Evolutionary conservation across 2,329 filamentous ascomycete species (phyloP).

Genomic region (Fusarium sp.): DNA sequence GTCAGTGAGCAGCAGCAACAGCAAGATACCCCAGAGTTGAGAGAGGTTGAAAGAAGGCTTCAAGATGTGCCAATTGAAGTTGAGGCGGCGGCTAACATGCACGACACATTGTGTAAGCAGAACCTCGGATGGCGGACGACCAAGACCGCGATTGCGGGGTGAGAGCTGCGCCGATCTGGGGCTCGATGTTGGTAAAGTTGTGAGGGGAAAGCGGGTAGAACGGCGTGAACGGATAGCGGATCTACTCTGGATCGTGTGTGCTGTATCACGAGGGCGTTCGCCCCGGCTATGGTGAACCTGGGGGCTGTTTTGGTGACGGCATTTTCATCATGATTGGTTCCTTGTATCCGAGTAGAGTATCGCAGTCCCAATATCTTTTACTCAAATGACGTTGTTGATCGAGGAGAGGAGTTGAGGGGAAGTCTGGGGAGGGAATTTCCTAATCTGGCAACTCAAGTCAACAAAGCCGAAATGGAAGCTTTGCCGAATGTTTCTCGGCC

Average conservation of each 20-base stretch:
- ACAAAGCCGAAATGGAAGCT: neutral
- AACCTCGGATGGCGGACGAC: constrained; percentile 38
- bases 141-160: constrained; percentile 39
- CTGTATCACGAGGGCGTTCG: neutral
- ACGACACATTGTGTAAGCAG: constrained; percentile 10
- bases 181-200: constrained; percentile 24
- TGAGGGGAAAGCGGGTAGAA: constrained; percentile 35
- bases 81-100: constrained; percentile 23
- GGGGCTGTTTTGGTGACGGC: neutral
- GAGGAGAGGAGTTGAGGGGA: neutral
- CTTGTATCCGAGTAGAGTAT: neutral
- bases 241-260: constrained; percentile 5
- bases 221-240: constrained; percentile 4
- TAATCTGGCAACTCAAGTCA: neutral
- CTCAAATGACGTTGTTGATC: neutral
- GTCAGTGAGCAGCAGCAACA: neutral
- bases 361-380: neutral
- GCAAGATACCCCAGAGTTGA: neutral
- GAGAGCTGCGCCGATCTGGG: constrained; percentile 28
- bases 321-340: neutral
- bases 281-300: neutral
- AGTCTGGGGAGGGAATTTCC: neutral
- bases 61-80: constrained; percentile 8
- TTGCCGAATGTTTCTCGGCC: neutral
- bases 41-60: constrained; percentile 6